Percentiles rank a stretch among this genome's conserved stretches.
Evolutionary conservation across 179 eudicot species (phyloP).

Genomic region (Silene coronaria): DNA sequence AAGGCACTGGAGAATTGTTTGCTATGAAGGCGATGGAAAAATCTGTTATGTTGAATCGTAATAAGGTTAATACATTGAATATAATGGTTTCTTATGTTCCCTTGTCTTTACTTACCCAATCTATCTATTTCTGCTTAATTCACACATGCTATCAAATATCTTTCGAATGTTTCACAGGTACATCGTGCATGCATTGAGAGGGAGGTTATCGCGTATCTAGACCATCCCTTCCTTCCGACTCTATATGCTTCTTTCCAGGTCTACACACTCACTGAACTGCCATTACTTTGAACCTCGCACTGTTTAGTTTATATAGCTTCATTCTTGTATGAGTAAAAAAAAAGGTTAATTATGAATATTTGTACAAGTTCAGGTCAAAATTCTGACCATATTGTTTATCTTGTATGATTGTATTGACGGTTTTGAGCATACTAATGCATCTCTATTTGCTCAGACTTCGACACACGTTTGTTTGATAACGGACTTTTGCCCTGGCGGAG

Average conservation of each 20-base stretch:
- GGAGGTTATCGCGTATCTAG: conserved; percentile 77
- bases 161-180: conserved; percentile 49
- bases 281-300: neutral
- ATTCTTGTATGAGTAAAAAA: neutral
- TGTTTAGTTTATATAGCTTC: neutral
- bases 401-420: conserved; percentile 3
- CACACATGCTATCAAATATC: conserved; percentile 11
- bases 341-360: neutral
- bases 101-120: neutral
- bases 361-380: neutral
- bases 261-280: neutral
- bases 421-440: conserved; percentile 10
- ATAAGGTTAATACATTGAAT: conserved; percentile 52
- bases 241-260: conserved; percentile 94
- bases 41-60: conserved; percentile 79
- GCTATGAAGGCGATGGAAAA: conserved; percentile 99
- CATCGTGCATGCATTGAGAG: conserved; percentile 97
- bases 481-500: conserved; percentile 94
- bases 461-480: conserved; percentile 93
- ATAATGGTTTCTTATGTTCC: neutral
- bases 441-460: conserved; percentile 55
- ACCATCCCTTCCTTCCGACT: conserved; percentile 94
- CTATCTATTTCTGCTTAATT: neutral
- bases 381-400: neutral
- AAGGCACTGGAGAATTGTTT: conserved; percentile 69